Evolutionary conservation across 192 early-diverging fungal genomes (phyloP), one percentile per base, ranked within the genome.

Genomic region (Coemansia sp.): DNA sequence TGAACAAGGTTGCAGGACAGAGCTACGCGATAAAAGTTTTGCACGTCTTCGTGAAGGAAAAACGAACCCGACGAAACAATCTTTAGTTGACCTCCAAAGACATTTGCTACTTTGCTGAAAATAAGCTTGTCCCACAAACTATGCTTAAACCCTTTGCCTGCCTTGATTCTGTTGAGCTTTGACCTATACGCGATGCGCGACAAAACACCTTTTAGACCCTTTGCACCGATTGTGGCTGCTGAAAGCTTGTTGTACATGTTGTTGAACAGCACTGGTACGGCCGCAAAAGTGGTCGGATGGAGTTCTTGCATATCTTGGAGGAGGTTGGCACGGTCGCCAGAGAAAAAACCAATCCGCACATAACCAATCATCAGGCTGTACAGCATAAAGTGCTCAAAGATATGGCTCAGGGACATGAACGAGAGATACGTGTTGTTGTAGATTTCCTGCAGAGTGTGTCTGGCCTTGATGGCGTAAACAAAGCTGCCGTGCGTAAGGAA

Each of bases 101-200:
- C 60, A 17, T 76, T 75, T 55, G 88, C 87, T 29, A 94, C 72
- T 64, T 95, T 94, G 76, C 80, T 85, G 67, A 95, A 96, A 7
- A 96, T 62, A 20, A 96, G 65, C 31, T 84, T 84, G 68, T 96
- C 94, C 93, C 93, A 96, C 20, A 96, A 54, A 11, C 84, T 60
- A 64, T 95, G 92, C 5, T 80, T 87, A 20, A 84, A 61, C 0
- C 85, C 75, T 17, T 87, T 85, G 45, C 76, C 69, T 16, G 79
- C 73, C 0, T 67, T 63, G 11, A 91, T 68, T n/a, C 85, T 83
- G 22, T 80, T 86, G 36, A 87, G 30, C 51, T 88, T 89, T 66
- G 58, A 63, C 22, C 75, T 85, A 32, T 83, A 63, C 11, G 68
- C 89, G n/a, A 64, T 57, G 48, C 84, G 76, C 20, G 85, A 81